Evolutionary conservation across 805 yeast species (phyloP).

Genomic region (Wickerhamiella galacta): DNA sequence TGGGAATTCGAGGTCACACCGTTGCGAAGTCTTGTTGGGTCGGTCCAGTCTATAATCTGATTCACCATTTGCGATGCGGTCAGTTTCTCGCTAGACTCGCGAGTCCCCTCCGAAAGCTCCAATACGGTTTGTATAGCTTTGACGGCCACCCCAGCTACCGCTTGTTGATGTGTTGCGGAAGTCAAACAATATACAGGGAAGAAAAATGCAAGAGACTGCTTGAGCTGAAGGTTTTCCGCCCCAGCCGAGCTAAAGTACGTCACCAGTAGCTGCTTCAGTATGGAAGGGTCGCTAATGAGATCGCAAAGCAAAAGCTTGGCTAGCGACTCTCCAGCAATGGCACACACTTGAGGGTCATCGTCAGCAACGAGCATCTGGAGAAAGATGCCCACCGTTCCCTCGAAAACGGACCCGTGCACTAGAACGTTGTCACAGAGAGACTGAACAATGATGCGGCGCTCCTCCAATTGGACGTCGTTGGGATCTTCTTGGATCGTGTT

Average conservation of each 20-base stretch:
- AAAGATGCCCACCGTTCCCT: background rate
- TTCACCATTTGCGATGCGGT: background rate
- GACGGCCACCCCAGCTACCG: slow-evolving; percentile 26
- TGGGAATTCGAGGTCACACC: slow-evolving; percentile 5
- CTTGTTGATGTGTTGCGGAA: slow-evolving; percentile 50
- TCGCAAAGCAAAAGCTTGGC: slow-evolving; percentile 71
- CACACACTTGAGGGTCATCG: slow-evolving; percentile 49
- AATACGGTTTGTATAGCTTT: background rate
- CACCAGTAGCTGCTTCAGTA: slow-evolving; percentile 42
- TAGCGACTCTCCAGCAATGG: slow-evolving; percentile 70
- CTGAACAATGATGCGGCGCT: slow-evolving; percentile 1
- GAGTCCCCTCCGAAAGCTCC: background rate
- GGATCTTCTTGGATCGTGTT: slow-evolving; percentile 18
- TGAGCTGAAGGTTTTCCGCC: slow-evolving; percentile 42
- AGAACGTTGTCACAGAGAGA: background rate
- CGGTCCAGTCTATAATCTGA: slow-evolving; percentile 72
- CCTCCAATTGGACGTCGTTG: slow-evolving; percentile 41
- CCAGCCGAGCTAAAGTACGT: slow-evolving; percentile 62
- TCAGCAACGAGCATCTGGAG: slow-evolving; percentile 13
- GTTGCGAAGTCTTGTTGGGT: slow-evolving; percentile 30
- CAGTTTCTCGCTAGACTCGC: background rate
- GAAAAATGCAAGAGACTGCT: slow-evolving; percentile 73
- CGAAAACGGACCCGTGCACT: background rate
- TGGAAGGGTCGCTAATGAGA: slow-evolving; percentile 48
- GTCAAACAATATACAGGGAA: slow-evolving; percentile 78